phyloP scores from a whole-genome alignment of 371 early-diverging fungal species.

The Parasitella parasitica region DNA sequence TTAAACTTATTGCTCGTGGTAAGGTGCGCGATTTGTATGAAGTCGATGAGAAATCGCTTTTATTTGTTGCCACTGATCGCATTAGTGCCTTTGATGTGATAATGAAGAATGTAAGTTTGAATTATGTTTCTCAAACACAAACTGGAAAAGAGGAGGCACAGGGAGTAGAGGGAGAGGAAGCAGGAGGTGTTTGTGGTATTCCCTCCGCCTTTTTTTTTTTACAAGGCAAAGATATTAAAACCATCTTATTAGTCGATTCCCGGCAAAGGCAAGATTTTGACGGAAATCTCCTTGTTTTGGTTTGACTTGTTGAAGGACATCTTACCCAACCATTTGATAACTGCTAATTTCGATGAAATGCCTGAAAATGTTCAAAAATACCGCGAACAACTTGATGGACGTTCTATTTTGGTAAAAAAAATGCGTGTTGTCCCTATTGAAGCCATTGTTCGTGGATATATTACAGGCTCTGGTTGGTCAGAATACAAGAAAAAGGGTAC shows the following conservation, averaged over 20 bases:
- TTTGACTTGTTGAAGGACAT: constrained; percentile 84
- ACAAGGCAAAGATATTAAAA: neutral
- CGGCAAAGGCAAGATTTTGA: constrained; percentile 95
- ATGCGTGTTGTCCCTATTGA: constrained; percentile 95
- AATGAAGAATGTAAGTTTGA: constrained; percentile 88
- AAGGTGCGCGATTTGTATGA: constrained; percentile 97
- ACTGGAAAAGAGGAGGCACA: neutral
- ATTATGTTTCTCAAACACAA: neutral
- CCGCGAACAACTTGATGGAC: constrained; percentile 81
- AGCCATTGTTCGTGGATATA: constrained; percentile 97
- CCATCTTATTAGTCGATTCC: constrained; percentile 72
- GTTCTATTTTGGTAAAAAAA: constrained; percentile 90
- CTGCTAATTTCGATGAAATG: constrained; percentile 91
- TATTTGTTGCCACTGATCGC: constrained; percentile 97
- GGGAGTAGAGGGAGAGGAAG: neutral
- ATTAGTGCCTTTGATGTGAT: constrained; percentile 97
- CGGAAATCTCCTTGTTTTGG: constrained; percentile 94
- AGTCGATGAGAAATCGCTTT: constrained; percentile 79
- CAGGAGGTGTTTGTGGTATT: neutral
- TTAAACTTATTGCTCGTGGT: constrained; percentile 92
- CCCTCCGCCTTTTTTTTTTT: neutral
- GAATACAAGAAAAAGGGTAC: constrained; percentile 93
- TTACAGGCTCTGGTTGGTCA: constrained; percentile 94
- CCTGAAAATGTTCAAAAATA: constrained; percentile 85
- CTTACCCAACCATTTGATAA: constrained; percentile 92